Base-by-base conservation (phyloP, 2,329 filamentous ascomycete genomes). In the Nemania sp. region DNA sequence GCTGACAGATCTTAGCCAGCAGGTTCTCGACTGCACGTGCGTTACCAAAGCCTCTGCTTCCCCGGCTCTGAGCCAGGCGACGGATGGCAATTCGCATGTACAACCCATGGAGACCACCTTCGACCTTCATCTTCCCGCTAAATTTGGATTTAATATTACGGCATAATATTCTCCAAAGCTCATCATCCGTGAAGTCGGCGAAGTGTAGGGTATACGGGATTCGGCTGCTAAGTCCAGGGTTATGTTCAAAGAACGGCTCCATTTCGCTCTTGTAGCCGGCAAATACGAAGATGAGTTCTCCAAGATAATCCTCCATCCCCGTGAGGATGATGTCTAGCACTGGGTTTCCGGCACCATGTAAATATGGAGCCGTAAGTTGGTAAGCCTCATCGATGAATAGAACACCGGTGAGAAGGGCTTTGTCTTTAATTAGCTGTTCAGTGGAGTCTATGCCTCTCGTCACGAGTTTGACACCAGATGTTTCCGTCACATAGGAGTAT, bases 161-260 rank as follows among this genome's bases (percentile, higher is more conserved):
- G 9, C 75, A 69, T 0, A 91, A 67, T 11, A 93, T 91, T 0
- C 66, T 63, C 2, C 83, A 73, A 0, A 93, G 73, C 59, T 92
- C 87, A 0, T 73, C 61, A 42, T 92, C 86, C 0, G 73, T 73
- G 58, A 90, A 92, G 68, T 93, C 89, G 0, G 79, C 73, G 50
- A 92, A 92, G 34, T 81, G 77, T 63, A 92, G 75, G 31, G 78
- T 72, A 12, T 82, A 73, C 0, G 88, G 88, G 30, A 93, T 86
- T 0, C 89, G 82, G 60, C 86, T 89, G 0, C 80, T 75, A 2
- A 92, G 73, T 0, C 89, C 88, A 0, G 83, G 83, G 40, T 92
- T 92, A 56, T 91, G 87, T 0, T 81, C 77, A 43, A 90, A 91
- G 66, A 93, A 90, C 0, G 77, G 78, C 61, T 92, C 88, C 88